Percentiles rank a stretch among this genome's conserved stretches.
Evolutionary conservation across 441 rosid genomes (phyloP).

Genomic region (Aquilaria agallochum): DNA sequence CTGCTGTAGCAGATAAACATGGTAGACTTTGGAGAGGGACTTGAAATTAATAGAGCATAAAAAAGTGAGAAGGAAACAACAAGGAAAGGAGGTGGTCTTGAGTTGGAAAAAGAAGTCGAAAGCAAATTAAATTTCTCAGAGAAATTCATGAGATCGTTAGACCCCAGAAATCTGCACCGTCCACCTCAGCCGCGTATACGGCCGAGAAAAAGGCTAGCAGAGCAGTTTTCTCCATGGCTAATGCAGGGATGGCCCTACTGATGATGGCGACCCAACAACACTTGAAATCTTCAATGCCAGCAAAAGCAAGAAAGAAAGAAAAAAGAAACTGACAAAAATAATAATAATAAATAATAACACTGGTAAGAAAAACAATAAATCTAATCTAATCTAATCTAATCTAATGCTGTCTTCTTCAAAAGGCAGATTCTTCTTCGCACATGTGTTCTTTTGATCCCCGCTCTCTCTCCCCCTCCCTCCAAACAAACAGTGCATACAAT

Average conservation of each 20-base stretch:
- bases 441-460: not conserved
- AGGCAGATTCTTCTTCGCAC: conserved; percentile 5
- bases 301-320: not conserved
- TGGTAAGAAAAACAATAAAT: not conserved
- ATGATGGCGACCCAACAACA: conserved; percentile 25
- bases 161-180: conserved; percentile 27
- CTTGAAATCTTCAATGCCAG: not conserved
- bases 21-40: conserved; percentile 20
- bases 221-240: conserved; percentile 18
- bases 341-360: not conserved
- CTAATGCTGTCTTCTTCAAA: conserved; percentile 4
- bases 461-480: not conserved
- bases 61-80: conserved; percentile 29
- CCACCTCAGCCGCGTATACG: conserved; percentile 5
- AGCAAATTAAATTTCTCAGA: not conserved
- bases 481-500: conserved; percentile 4
- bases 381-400: not conserved
- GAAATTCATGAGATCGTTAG: conserved; percentile 5
- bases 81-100: conserved; percentile 21
- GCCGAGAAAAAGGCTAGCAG: conserved; percentile 1
- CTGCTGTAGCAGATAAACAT: conserved; percentile 22
- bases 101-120: conserved; percentile 30
- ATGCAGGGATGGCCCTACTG: conserved; percentile 22
- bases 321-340: conserved; percentile 2
- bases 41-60: conserved; percentile 3